A percentile compares a stretch with the other conserved stretches of the same genome.
Evolutionary conservation across 805 yeast genomes (phyloP).

Genomic region (Yueomyces sp.): DNA sequence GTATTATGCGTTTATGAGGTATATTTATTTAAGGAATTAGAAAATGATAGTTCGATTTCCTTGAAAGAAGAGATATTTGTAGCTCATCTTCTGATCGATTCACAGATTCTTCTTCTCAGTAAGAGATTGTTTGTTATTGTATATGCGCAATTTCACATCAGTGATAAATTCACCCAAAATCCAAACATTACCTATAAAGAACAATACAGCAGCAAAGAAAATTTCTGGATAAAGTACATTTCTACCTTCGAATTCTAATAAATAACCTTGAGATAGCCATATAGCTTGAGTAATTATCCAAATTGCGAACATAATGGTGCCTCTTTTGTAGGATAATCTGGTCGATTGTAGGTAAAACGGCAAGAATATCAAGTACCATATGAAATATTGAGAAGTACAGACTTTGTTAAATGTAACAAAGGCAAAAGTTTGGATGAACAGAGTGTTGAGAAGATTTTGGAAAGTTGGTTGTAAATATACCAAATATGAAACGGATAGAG

Average conservation of each 20-base stretch:
- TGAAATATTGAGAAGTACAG: slow-evolving; percentile 88
- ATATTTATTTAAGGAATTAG: too few species aligned
- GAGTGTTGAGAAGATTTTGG: slow-evolving; percentile 32
- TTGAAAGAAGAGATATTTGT: too few species aligned
- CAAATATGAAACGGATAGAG: slow-evolving; percentile 6
- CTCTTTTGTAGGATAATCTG: slow-evolving; percentile 24
- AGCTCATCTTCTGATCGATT: too few species aligned
- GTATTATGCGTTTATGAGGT: too few species aligned
- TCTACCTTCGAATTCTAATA: slow-evolving; percentile 66
- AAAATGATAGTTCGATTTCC: too few species aligned
- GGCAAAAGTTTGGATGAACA: slow-evolving; percentile 68
- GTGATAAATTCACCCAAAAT: slow-evolving; percentile 43
- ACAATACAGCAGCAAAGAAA: slow-evolving; percentile 38
- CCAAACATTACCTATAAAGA: slow-evolving; percentile 52
- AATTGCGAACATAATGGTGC: slow-evolving; percentile 28
- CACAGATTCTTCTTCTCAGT: too few species aligned
- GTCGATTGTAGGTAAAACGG: slow-evolving; percentile 56
- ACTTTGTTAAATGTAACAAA: slow-evolving; percentile 72
- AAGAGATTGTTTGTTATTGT: background rate
- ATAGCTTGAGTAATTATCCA: slow-evolving; percentile 65
- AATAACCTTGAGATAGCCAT: slow-evolving; percentile 73
- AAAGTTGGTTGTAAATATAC: slow-evolving; percentile 18
- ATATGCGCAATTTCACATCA: slow-evolving; percentile 15
- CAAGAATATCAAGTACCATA: slow-evolving; percentile 81
- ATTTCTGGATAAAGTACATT: slow-evolving; percentile 50